Evolutionary conservation across 1,139 yeast genomes (phyloP).

Genomic region (Candida neerlandica): DNA sequence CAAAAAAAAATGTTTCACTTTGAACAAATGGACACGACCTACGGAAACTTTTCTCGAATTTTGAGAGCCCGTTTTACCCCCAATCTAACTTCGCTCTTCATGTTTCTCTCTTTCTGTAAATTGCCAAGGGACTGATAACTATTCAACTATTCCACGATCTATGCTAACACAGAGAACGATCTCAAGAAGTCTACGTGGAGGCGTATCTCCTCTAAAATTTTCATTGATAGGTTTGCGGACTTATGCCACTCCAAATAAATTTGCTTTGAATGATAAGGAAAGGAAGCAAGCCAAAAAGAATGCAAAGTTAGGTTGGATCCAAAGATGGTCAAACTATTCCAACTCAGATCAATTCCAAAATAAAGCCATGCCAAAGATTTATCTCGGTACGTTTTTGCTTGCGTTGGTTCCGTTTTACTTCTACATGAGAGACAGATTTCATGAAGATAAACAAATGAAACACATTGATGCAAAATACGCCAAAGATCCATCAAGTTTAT

Average conservation of each 20-base stretch:
- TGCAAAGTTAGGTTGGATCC: conserved; percentile 36
- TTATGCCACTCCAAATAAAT: conserved; percentile 28
- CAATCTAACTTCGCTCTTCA: not conserved
- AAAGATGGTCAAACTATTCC: conserved; percentile 43
- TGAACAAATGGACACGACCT: not conserved
- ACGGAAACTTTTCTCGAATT: not conserved
- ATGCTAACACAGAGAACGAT: conserved; percentile 1
- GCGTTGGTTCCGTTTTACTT: conserved; percentile 62
- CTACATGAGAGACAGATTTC: conserved; percentile 67
- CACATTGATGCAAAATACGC: conserved; percentile 46
- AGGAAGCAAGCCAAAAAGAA: conserved; percentile 25
- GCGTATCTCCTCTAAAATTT: not conserved
- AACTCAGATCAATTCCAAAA: conserved; percentile 39
- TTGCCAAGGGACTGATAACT: not conserved
- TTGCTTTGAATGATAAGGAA: conserved; percentile 30
- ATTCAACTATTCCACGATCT: not conserved
- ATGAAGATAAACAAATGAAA: conserved; percentile 63
- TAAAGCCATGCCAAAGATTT: conserved; percentile 46
- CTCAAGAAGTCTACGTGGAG: not conserved
- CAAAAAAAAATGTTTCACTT: not conserved
- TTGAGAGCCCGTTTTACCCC: not conserved
- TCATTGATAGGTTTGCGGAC: not conserved
- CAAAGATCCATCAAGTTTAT: conserved; percentile 39
- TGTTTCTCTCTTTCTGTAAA: not conserved
- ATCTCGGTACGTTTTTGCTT: conserved; percentile 58